These are phyloP conservation scores for Pyrrhoderma noxium DNA, from an alignment of 1,284 basidiomycete genomes.

Conservation along the genomic window DNA sequence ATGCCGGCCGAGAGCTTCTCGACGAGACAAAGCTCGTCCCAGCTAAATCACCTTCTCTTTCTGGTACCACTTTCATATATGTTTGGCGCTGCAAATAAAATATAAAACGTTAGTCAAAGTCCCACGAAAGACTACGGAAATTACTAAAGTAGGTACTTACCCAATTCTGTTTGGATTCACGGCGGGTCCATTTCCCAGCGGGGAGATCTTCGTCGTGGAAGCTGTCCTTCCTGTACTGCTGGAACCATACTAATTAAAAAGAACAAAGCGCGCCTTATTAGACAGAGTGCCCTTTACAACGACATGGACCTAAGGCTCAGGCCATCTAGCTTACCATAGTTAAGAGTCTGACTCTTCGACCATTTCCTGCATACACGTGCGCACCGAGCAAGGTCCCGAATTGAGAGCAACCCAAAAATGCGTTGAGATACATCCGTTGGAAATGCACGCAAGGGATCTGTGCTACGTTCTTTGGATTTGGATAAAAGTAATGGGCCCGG, in stretches of 20 bases:
- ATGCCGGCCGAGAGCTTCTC: slow-evolving; percentile 23
- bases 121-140: too few relatives aligned
- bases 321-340: slow-evolving; percentile 82
- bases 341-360: slow-evolving; percentile 80
- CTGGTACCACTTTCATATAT: slow-evolving; percentile 42
- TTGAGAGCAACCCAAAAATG: slow-evolving; percentile 62
- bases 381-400: slow-evolving; percentile 66
- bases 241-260: slow-evolving; percentile 95
- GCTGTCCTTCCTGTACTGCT: slow-evolving; percentile 73
- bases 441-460: slow-evolving; percentile 62
- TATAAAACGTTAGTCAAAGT: background rate
- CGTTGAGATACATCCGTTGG: slow-evolving; percentile 76
- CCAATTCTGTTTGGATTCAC: slow-evolving; percentile 83
- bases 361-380: slow-evolving; percentile 79
- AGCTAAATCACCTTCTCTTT: slow-evolving; percentile 37
- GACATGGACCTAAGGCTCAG: too few relatives aligned
- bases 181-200: slow-evolving; percentile 77
- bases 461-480: slow-evolving; percentile 24
- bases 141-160: slow-evolving; percentile 31
- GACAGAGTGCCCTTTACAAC: slow-evolving; percentile 6
- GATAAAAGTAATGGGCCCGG: slow-evolving; percentile 36
- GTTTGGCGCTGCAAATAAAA: slow-evolving; percentile 41
- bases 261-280: slow-evolving; percentile 1
- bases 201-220: slow-evolving; percentile 72
- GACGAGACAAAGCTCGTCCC: slow-evolving; percentile 29